Percentiles rank a stretch among this genome's conserved stretches.
Conservation (phyloP, 306 rosid genomes). For the Cyclanthera cordifolia region DNA sequence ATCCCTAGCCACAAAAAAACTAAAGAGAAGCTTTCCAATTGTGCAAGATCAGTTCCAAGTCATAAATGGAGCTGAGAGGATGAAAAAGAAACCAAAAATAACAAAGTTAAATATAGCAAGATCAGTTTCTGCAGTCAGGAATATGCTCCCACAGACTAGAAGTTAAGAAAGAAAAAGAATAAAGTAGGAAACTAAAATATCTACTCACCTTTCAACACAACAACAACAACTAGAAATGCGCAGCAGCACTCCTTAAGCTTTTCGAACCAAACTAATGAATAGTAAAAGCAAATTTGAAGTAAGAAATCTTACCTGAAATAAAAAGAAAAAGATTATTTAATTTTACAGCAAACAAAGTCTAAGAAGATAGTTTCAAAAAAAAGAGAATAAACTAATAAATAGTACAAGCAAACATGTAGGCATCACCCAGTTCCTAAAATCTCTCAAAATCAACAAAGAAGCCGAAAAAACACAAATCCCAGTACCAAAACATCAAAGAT, state of each 20-base stretch:
- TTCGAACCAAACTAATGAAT: too few species aligned
- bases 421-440: neutral
- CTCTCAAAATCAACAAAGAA: neutral
- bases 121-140: too few species aligned
- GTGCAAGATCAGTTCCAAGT: too few species aligned
- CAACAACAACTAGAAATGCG: neutral
- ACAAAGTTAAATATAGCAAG: too few species aligned
- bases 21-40: too few species aligned
- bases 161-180: neutral
- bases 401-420: neutral
- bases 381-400: neutral
- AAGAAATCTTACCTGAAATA: neutral
- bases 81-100: too few species aligned
- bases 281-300: neutral
- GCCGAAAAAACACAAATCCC: neutral
- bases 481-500: constrained; percentile 7
- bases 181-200: neutral
- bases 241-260: constrained; percentile 1
- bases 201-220: constrained; percentile 8
- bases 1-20: too few species aligned
- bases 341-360: neutral
- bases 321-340: neutral
- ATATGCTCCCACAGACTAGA: neutral
- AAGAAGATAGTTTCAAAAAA: neutral
- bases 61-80: too few species aligned